phyloP scores from a whole-genome alignment of 129 eudicot species.

The Arctium lappa region DNA sequence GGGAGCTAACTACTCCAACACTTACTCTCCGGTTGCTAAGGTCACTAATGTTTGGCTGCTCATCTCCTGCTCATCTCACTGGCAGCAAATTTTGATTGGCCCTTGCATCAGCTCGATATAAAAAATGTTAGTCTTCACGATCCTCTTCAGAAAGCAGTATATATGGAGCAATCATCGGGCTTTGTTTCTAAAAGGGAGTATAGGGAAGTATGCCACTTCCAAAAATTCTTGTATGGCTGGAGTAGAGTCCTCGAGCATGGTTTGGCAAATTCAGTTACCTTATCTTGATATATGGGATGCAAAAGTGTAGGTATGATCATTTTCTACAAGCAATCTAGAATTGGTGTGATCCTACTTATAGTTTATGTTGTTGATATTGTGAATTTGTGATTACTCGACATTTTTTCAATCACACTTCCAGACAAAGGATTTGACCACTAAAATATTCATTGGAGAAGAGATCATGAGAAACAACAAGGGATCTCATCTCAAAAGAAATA shows the following conservation, averaged over 20 bases:
- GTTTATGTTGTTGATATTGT: background rate
- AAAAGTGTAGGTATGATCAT: background rate
- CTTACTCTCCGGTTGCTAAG: background rate
- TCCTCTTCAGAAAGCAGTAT: background rate
- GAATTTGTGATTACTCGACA: background rate
- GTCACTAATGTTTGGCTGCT: background rate
- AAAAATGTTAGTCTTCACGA: background rate
- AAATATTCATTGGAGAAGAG: background rate
- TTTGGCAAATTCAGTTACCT: background rate
- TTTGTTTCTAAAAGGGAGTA: background rate
- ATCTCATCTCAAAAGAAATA: background rate
- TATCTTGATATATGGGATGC: background rate
- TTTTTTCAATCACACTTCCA: background rate
- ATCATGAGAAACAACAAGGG: background rate
- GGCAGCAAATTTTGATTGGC: background rate
- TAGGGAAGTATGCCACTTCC: background rate
- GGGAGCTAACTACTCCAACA: background rate
- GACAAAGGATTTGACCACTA: background rate
- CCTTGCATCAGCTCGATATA: background rate
- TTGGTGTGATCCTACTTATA: background rate
- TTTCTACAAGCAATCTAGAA: background rate
- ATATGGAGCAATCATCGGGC: background rate
- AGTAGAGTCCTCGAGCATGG: background rate
- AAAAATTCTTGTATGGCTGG: background rate
- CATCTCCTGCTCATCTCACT: background rate